Evolutionary conservation across 23 red algal genomes (phyloP).

Genomic region (Cyanidium caldarium): DNA sequence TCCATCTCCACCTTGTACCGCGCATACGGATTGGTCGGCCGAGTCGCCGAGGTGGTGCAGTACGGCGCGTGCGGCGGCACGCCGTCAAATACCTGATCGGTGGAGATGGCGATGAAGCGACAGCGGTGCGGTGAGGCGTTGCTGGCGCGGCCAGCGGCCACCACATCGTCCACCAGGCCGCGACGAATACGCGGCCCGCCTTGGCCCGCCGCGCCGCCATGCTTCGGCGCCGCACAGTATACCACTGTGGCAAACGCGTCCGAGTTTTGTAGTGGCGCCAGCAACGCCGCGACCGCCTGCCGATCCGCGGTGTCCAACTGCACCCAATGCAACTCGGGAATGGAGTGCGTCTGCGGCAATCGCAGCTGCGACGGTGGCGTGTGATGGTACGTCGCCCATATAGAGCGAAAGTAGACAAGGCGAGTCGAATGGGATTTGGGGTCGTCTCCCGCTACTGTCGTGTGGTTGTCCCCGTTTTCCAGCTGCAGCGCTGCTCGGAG

Average conservation of each 20-base stretch:
- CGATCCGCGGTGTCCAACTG: constrained; percentile 42
- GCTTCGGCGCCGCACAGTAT: constrained; percentile 63
- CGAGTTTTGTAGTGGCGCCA: constrained; percentile 4
- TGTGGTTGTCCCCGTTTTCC: too few species aligned
- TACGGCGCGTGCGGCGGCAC: constrained; percentile 19
- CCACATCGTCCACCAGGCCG: constrained; percentile 90
- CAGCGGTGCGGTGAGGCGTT: constrained; percentile 17
- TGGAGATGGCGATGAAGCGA: constrained; percentile 66
- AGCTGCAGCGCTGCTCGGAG: constrained; percentile 23
- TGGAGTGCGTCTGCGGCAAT: neutral
- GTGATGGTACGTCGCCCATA: constrained; percentile 24
- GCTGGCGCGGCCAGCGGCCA: constrained; percentile 33
- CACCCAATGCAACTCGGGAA: constrained; percentile 10
- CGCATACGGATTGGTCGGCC: constrained; percentile 66
- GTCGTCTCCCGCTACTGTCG: too few species aligned
- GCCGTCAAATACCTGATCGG: constrained; percentile 73
- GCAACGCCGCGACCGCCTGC: constrained; percentile 21
- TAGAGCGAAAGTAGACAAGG: neutral
- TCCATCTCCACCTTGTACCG: constrained; percentile 89
- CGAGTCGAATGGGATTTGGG: neutral
- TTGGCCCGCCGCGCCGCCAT: constrained; percentile 43
- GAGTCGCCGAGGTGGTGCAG: constrained; percentile 10
- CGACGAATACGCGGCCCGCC: constrained; percentile 25
- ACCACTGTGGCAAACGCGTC: constrained; percentile 15
- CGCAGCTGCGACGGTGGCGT: constrained; percentile 4